A percentile compares a stretch with the other conserved stretches of the same genome.
phyloP scores from a whole-genome alignment of 78 protist species.

The Protostelium mycophagum region DNA sequence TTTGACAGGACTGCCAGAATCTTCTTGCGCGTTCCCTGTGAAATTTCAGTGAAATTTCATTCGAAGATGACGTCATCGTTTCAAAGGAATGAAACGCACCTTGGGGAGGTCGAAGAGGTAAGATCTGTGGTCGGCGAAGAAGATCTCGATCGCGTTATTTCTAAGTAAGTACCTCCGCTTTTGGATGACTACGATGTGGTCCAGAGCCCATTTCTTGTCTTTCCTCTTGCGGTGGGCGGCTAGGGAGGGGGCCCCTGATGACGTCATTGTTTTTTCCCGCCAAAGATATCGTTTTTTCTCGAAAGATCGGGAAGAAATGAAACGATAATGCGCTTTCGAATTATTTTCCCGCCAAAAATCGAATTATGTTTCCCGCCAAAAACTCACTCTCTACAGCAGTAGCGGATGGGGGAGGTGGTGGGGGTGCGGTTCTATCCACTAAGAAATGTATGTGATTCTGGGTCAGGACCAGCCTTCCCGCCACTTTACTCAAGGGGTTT shows the following conservation, averaged over 20 bases:
- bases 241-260: neutral
- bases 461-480: neutral
- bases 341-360: too few species aligned
- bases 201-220: constrained; percentile 27
- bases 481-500: neutral
- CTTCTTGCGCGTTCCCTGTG: neutral
- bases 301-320: neutral
- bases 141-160: constrained; percentile 63
- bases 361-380: too few species aligned
- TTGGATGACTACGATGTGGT: constrained; percentile 32
- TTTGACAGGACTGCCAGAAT: neutral
- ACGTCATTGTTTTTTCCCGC: too few species aligned
- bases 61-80: too few species aligned
- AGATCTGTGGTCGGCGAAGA: constrained; percentile 51
- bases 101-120: constrained; percentile 43
- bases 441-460: neutral
- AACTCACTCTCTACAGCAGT: too few species aligned
- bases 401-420: neutral
- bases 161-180: constrained; percentile 52
- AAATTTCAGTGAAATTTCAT: constrained; percentile 8
- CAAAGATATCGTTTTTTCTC: too few species aligned
- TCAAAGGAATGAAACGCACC: constrained; percentile 11
- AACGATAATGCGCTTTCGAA: neutral
- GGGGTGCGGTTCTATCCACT: neutral
- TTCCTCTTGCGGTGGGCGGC: constrained; percentile 9